phyloP scores from a whole-genome alignment of 805 yeast species.

The Candida chilensis region DNA sequence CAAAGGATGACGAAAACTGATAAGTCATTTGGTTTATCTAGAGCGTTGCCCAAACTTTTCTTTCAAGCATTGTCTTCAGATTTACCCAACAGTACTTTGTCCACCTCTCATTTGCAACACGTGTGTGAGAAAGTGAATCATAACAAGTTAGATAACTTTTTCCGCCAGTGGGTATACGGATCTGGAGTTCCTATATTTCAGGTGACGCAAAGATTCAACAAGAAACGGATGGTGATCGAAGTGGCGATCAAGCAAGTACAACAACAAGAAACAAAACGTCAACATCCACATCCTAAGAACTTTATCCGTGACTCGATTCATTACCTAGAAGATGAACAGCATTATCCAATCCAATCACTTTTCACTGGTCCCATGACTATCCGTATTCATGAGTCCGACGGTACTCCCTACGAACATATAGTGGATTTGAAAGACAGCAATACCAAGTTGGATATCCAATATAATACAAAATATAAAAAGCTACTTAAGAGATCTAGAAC shows the following conservation, averaged over 20 bases:
- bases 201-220: constrained; percentile 87
- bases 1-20: constrained; percentile 94
- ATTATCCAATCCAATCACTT: constrained; percentile 32
- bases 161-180: constrained; percentile 89
- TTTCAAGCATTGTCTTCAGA: constrained; percentile 96
- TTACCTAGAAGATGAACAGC: constrained; percentile 30
- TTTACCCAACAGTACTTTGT: constrained; percentile 57
- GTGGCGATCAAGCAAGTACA: constrained; percentile 92
- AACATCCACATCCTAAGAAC: constrained; percentile 23
- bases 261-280: constrained; percentile 39
- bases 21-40: constrained; percentile 81
- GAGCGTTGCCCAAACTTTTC: constrained; percentile 87
- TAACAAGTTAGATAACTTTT: constrained; percentile 71
- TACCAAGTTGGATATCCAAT: constrained; percentile 87
- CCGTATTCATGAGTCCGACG: constrained; percentile 95
- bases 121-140: constrained; percentile 95
- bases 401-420: constrained; percentile 97
- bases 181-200: constrained; percentile 84
- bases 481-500: constrained; percentile 49
- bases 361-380: constrained; percentile 96
- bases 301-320: constrained; percentile 37
- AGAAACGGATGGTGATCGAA: constrained; percentile 88
- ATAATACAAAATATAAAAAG: constrained; percentile 87
- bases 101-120: constrained; percentile 80
- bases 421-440: constrained; percentile 81